Evolutionary conservation across 2,329 filamentous ascomycete genomes (phyloP), one percentile per base, ranked within the genome.

Genomic region (Simplicillium sp.): DNA sequence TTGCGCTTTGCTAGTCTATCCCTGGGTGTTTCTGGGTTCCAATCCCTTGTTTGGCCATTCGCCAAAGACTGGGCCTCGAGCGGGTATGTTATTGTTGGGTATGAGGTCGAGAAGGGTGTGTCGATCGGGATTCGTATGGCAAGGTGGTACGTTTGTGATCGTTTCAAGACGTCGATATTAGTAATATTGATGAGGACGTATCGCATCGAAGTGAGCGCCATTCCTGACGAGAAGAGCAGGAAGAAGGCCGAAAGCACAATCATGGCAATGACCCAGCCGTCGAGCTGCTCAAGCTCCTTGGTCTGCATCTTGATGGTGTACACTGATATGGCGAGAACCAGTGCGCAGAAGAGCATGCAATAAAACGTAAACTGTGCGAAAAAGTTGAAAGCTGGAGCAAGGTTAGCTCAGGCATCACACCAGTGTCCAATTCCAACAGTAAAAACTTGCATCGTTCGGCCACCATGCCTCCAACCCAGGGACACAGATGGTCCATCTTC

Each of bases 401-500:
- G n/a, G 39, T 43, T 17, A 37, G 16, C 16, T 1, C 2, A 31
- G 2, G 28, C 11, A 3, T 11, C 17, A 16, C 12, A n/a, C 17
- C 29, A 48, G 37, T 45, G 43, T 25, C 11, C 7, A 28, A 11
- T 8, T 18, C 11, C 14, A 34, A 29, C 13, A 38, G 33, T 18
- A 44, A 42, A 35, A 33, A 60, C 74, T 57, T 53, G 78, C 75
- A 79, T 2, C 79, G 88, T 58, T 96, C 89, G 0, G 80, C 84
- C 9, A 98, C 81, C 48, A 95, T 85, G 16, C 90, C 92, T 4
- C 90, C 90, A n/a, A 94, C 89, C 84, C 84, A 97, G 0, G 90
- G 92, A 54, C 92, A 98, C 53, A 89, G 92, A 56, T 97, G 90
- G 48, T 97, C 90, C 84, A 96, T 92, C 54, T 92, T 92, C 33